phyloP scores from a whole-genome alignment of 2,329 filamentous ascomycete genomes.

The Phyllachora maydis region DNA sequence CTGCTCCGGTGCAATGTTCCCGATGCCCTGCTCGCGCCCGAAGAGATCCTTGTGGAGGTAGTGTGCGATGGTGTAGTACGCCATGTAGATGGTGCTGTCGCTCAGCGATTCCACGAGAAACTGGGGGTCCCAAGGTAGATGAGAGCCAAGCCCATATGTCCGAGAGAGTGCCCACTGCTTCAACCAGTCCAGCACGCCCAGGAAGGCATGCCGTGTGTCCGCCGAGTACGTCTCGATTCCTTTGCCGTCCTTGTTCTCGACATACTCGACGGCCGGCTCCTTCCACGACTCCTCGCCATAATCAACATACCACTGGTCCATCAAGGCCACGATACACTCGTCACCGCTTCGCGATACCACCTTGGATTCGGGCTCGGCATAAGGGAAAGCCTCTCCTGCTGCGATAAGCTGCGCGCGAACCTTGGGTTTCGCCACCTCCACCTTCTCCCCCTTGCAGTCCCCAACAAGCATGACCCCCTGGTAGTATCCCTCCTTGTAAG shows the following conservation, averaged over 20 bases:
- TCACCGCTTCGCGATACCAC: conserved; percentile 81
- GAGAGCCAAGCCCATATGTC: conserved; percentile 80
- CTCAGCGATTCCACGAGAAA: conserved; percentile 85
- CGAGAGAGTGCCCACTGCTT: conserved; percentile 90
- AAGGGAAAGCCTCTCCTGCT: conserved; percentile 59
- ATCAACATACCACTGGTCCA: conserved; percentile 97
- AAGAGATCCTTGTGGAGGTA: conserved; percentile 70
- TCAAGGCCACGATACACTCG: conserved; percentile 69
- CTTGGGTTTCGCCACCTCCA: conserved; percentile 72
- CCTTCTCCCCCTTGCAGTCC: conserved; percentile 70
- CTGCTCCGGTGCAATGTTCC: conserved; percentile 58
- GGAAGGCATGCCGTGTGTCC: conserved; percentile 62
- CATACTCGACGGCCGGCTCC: conserved; percentile 48
- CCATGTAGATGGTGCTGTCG: conserved; percentile 86
- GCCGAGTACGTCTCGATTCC: conserved; percentile 61
- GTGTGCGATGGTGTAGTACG: conserved; percentile 49
- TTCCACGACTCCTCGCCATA: conserved; percentile 88
- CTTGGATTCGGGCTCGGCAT: conserved; percentile 79
- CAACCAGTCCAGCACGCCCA: conserved; percentile 77
- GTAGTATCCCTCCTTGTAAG: conserved; percentile 96
- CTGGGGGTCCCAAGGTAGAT: conserved; percentile 79
- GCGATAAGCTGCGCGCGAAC: conserved; percentile 47
- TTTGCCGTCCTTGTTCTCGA: conserved; percentile 43
- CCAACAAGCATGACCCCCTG: conserved; percentile 75
- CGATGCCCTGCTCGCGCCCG: conserved; percentile 47